phyloP scores from a whole-genome alignment of 768 basidiomycete species.

The Glaciozyma antarctica region DNA sequence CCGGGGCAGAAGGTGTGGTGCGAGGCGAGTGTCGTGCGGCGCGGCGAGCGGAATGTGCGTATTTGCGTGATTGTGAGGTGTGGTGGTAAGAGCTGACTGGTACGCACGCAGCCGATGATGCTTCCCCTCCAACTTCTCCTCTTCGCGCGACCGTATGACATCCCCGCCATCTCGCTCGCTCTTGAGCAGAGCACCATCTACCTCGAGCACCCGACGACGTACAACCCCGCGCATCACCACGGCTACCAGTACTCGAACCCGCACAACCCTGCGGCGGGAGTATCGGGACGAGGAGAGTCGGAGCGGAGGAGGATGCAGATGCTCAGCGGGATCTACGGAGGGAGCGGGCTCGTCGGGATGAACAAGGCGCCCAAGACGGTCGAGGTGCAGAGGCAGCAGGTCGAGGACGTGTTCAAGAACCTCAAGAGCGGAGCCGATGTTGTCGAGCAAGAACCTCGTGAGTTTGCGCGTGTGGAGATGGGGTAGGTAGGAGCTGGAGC shows the following conservation, averaged over 20 bases:
- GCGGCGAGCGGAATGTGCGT: slow-evolving; percentile 24
- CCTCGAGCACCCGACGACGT: slow-evolving; percentile 71
- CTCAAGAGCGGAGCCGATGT: slow-evolving; percentile 80
- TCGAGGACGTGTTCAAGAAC: slow-evolving; percentile 86
- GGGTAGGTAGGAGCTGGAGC: slow-evolving; percentile 27
- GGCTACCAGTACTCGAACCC: slow-evolving; percentile 76
- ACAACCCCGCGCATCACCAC: slow-evolving; percentile 50
- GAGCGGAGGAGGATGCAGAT: slow-evolving; percentile 40
- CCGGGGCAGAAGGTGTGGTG: slow-evolving; percentile 49
- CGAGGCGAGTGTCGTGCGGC: slow-evolving; percentile 27
- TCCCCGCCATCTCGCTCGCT: slow-evolving; percentile 66
- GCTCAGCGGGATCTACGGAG: slow-evolving; percentile 35
- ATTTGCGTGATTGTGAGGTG: background rate
- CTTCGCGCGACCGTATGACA: slow-evolving; percentile 89
- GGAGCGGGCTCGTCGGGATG: slow-evolving; percentile 40
- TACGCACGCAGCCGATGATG: slow-evolving; percentile 61
- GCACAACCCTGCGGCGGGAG: slow-evolving; percentile 47
- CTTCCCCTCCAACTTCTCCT: slow-evolving; percentile 75
- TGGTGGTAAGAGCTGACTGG: background rate
- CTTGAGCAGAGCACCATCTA: slow-evolving; percentile 59
- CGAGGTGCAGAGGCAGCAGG: slow-evolving; percentile 46
- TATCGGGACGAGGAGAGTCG: slow-evolving; percentile 35
- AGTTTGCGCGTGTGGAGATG: slow-evolving; percentile 38
- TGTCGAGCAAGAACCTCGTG: slow-evolving; percentile 73
- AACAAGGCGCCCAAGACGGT: slow-evolving; percentile 41